phyloP scores from a whole-genome alignment of 192 early-diverging fungal species.

The Coemansia sp. region DNA sequence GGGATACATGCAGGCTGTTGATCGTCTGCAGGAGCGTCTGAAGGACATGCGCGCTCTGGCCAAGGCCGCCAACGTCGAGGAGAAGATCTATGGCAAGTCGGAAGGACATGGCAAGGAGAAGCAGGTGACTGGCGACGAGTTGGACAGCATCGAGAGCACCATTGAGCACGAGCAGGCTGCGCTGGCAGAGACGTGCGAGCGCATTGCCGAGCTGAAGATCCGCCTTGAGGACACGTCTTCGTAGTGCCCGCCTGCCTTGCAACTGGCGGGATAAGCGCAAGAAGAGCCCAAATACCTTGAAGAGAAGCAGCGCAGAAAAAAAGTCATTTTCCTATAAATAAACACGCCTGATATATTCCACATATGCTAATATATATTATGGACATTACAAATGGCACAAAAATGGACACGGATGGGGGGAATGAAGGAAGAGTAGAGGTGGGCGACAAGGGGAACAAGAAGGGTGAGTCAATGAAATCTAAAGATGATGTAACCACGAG shows the following conservation, averaged over 20 bases:
- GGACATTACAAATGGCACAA: too few species aligned
- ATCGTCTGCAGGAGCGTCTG: constrained; percentile 31
- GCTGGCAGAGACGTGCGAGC: constrained; percentile 27
- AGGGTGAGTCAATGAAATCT: constrained; percentile 1
- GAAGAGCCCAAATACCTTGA: too few species aligned
- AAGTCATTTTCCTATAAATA: too few species aligned
- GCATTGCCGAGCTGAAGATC: constrained; percentile 30
- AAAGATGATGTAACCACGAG: not conserved
- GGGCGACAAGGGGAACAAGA: not conserved
- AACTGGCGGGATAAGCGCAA: too few species aligned
- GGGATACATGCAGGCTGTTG: constrained; percentile 20
- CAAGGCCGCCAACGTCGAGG: constrained; percentile 9
- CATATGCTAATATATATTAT: too few species aligned
- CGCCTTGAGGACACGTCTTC: constrained; percentile 16
- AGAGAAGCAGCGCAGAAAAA: too few species aligned
- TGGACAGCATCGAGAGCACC: constrained; percentile 19
- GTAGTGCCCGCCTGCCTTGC: not conserved
- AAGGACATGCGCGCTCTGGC: constrained; percentile 21
- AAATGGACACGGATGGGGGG: not conserved
- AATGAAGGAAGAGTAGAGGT: not conserved
- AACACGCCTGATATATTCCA: too few species aligned
- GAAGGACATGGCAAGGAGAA: not conserved
- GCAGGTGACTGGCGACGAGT: constrained; percentile 12
- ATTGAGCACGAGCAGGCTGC: constrained; percentile 26
- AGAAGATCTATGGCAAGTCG: constrained; percentile 10